Evolutionary conservation across 192 early-diverging fungal species (phyloP).

Genomic region (Backusella tarrabulga): DNA sequence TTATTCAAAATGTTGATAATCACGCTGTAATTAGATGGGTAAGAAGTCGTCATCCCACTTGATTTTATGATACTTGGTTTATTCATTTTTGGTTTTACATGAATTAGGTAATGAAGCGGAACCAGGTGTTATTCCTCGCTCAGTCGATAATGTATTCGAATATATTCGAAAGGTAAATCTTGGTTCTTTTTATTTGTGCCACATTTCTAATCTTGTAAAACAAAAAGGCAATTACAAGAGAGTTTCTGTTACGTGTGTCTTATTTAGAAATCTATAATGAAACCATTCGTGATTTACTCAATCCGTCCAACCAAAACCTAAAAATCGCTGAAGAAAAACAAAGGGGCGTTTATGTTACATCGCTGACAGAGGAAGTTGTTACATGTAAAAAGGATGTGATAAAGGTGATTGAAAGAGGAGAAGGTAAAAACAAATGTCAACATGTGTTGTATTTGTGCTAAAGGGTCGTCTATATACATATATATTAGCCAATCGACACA

Average conservation of each 20-base stretch:
- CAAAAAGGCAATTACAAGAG: slow-evolving; percentile 60
- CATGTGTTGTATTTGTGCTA: too few relatives aligned
- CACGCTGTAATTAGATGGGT: slow-evolving; percentile 9
- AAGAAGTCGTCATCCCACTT: background rate
- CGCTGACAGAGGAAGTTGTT: slow-evolving; percentile 74
- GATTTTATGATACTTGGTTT: background rate
- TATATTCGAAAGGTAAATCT: slow-evolving; percentile 59
- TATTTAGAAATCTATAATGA: slow-evolving; percentile 99
- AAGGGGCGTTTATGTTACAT: slow-evolving; percentile 71
- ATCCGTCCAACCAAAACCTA: slow-evolving; percentile 78
- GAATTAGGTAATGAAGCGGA: slow-evolving; percentile 58
- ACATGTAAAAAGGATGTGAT: slow-evolving; percentile 70
- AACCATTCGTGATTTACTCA: slow-evolving; percentile 84
- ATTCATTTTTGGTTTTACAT: background rate
- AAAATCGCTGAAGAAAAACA: slow-evolving; percentile 79
- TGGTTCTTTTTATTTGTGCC: background rate
- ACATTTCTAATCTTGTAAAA: background rate
- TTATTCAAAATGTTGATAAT: background rate
- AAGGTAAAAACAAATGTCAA: slow-evolving; percentile 40
- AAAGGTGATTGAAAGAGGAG: slow-evolving; percentile 72
- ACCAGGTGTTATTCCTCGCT: slow-evolving; percentile 75
- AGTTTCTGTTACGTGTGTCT: slow-evolving; percentile 92
- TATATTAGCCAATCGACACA: slow-evolving; percentile 67
- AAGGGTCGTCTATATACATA: too few relatives aligned
- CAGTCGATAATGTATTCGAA: slow-evolving; percentile 75